Percentiles rank a stretch among this genome's conserved stretches.
phyloP scores from a whole-genome alignment of 495 filamentous ascomycete species.

The Collariella sp. region DNA sequence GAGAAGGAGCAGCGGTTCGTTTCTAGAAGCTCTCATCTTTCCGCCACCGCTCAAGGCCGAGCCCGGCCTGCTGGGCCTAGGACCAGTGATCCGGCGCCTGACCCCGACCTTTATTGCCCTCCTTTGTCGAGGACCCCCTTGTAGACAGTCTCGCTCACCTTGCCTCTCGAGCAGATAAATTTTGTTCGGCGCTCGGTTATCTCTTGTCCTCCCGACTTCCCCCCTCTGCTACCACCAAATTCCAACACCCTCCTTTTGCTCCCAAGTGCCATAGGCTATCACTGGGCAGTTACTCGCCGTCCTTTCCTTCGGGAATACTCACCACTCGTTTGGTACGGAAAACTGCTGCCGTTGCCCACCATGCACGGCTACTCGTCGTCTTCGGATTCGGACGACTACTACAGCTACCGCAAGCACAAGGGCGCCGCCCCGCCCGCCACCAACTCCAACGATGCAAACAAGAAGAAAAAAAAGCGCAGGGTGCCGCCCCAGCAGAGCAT shows the following conservation, averaged over 20 bases:
- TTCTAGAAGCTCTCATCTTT: conserved; percentile 5
- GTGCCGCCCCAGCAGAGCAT: conserved; percentile 66
- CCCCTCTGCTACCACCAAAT: background rate
- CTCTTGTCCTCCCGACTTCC: background rate
- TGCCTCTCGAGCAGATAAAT: conserved; percentile 1
- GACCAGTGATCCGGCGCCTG: background rate
- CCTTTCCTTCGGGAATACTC: background rate
- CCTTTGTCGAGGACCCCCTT: background rate
- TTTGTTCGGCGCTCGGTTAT: background rate
- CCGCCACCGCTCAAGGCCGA: conserved; percentile 10
- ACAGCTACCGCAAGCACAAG: conserved; percentile 27
- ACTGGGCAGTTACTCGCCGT: background rate
- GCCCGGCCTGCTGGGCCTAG: background rate
- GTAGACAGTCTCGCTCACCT: background rate
- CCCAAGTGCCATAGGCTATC: background rate
- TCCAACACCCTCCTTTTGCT: background rate
- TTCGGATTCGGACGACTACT: conserved; percentile 29
- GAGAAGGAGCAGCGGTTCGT: conserved; percentile 2
- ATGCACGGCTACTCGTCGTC: conserved; percentile 34
- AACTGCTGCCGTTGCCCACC: conserved; percentile 11
- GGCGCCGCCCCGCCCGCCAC: conserved; percentile 13
- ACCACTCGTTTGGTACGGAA: background rate
- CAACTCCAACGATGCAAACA: conserved; percentile 24
- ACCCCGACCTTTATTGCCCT: background rate
- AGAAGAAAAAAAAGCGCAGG: conserved; percentile 48